phyloP scores from a whole-genome alignment of 306 rosid genomes.

The Elaeagnus macrophylla region DNA sequence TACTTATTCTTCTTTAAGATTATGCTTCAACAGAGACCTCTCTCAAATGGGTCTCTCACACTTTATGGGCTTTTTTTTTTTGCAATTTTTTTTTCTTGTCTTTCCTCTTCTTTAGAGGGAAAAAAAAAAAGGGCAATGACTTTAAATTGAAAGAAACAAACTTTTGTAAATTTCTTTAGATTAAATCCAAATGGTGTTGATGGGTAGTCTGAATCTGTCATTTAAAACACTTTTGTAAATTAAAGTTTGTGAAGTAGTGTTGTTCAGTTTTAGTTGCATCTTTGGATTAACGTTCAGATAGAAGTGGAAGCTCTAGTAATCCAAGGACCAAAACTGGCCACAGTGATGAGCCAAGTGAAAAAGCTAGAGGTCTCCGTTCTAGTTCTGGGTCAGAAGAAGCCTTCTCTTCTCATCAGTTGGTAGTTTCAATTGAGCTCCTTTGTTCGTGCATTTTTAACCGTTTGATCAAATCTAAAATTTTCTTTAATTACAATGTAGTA shows the following conservation, averaged over 20 bases:
- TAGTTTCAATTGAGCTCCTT: constrained; percentile 34
- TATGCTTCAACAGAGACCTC: neutral
- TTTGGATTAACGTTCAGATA: constrained; percentile 34
- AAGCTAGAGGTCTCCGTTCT: constrained; percentile 85
- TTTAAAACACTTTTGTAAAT: neutral
- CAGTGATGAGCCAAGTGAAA: constrained; percentile 84
- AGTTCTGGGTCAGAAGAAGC: constrained; percentile 82
- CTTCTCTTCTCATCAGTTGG: constrained; percentile 65
- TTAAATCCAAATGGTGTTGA: too few species aligned
- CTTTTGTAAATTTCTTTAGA: too few species aligned
- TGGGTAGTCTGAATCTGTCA: too few species aligned
- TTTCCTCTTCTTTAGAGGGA: constrained; percentile 30
- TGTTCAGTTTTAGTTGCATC: constrained; percentile 1
- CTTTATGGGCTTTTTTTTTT: neutral
- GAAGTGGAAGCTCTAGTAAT: constrained; percentile 85
- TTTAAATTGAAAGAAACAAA: too few species aligned
- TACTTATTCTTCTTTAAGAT: neutral
- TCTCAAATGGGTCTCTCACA: constrained; percentile 4
- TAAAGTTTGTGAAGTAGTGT: neutral
- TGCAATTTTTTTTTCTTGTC: neutral
- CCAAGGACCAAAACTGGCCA: constrained; percentile 70
- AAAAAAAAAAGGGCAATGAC: constrained; percentile 7
- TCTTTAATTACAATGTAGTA: neutral
- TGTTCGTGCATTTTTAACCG: constrained; percentile 2
- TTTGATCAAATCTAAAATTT: constrained; percentile 1